These are phyloP conservation scores for Inonotus obliquus DNA, from an alignment of 1,284 basidiomycete species.

Conservation along the genomic window DNA sequence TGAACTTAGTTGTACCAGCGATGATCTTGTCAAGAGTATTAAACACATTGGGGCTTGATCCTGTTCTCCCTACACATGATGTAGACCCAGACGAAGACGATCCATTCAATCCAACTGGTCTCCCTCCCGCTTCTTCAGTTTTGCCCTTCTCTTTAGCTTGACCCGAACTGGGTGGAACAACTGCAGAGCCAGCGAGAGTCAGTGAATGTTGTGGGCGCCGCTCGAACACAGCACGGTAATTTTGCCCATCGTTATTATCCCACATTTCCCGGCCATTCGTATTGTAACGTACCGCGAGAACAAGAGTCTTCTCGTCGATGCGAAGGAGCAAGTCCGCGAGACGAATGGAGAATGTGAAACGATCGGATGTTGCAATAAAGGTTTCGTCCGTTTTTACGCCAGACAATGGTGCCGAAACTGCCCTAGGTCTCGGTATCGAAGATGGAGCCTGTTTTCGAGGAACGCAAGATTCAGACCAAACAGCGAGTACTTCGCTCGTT, in stretches of 20 bases:
- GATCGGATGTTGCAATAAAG: conserved; percentile 14
- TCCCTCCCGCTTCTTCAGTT: not conserved
- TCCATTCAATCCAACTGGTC: not conserved
- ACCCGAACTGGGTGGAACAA: conserved; percentile 3
- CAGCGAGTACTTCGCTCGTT: conserved; percentile 86
- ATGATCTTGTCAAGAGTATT: not conserved
- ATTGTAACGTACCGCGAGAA: conserved; percentile 77
- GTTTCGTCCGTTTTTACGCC: conserved; percentile 45
- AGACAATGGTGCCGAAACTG: conserved; percentile 35
- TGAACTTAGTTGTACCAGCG: not conserved
- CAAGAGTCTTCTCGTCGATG: conserved; percentile 85
- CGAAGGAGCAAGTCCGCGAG: conserved; percentile 59
- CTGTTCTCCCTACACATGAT: not conserved
- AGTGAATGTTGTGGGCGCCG: not conserved
- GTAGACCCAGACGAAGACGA: not conserved
- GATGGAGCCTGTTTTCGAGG: conserved; percentile 16
- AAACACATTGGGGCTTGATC: not conserved
- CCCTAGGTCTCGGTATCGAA: not conserved
- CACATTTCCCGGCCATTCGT: conserved; percentile 74
- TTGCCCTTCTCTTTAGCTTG: not conserved
- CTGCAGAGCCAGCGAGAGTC: conserved; percentile 7
- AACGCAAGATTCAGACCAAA: conserved; percentile 56
- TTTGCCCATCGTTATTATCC: conserved; percentile 85
- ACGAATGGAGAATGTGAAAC: conserved; percentile 63
- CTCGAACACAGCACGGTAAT: conserved; percentile 71